Conservation (phyloP, 306 rosid genomes). For the Cucurbita pepo region DNA sequence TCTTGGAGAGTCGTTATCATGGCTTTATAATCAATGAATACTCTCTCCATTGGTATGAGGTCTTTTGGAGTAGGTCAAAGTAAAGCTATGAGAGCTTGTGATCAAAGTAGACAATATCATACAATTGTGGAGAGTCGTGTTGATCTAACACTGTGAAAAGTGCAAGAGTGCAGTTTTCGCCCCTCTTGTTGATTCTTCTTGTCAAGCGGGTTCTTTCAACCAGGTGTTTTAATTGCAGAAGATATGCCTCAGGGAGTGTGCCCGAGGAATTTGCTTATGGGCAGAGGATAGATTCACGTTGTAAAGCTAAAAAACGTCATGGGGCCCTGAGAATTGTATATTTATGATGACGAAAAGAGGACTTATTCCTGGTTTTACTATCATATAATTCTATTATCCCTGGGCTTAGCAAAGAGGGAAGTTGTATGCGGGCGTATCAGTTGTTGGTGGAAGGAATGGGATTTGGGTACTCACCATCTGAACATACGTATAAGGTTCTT, state of each 20-base stretch:
- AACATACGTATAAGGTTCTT: slow-evolving; percentile 48
- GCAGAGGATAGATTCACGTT: slow-evolving; percentile 79
- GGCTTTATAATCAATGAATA: no score
- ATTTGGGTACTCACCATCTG: slow-evolving; percentile 46
- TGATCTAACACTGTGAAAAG: no score
- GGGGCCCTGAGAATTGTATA: slow-evolving; percentile 67
- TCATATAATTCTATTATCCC: slow-evolving; percentile 51
- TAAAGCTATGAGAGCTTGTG: no score
- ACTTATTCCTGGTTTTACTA: slow-evolving; percentile 31
- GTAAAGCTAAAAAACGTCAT: slow-evolving; percentile 50
- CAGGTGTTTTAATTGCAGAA: slow-evolving; percentile 55
- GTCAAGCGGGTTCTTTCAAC: slow-evolving; percentile 46
- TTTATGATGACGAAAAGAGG: slow-evolving; percentile 47
- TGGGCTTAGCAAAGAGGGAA: slow-evolving; percentile 73
- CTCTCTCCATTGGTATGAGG: no score
- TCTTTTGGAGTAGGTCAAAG: no score
- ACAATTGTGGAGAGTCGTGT: no score
- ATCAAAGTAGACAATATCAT: no score
- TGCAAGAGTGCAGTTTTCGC: no score
- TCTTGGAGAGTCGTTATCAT: no score
- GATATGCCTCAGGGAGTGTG: slow-evolving; percentile 40
- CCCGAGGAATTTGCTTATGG: slow-evolving; percentile 39
- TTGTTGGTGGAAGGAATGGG: slow-evolving; percentile 52
- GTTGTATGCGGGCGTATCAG: slow-evolving; percentile 69
- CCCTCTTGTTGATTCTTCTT: no score